Conservation (phyloP, 306 rosid species). For the Pyrus bretschneideri region DNA sequence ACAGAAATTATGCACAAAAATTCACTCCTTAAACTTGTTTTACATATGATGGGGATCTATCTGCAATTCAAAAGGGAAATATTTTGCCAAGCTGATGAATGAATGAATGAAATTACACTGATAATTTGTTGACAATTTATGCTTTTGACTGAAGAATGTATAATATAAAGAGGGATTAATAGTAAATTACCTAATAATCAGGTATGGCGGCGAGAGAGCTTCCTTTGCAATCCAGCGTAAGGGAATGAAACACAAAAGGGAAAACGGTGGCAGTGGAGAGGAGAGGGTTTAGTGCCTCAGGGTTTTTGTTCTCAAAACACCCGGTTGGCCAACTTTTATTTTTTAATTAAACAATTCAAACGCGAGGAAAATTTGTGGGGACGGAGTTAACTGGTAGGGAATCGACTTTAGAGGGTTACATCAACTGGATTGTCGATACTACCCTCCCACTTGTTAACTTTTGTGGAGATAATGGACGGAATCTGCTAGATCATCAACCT, state of each 20-base stretch:
- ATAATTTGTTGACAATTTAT: neutral
- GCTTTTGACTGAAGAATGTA: neutral
- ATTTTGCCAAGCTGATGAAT: neutral
- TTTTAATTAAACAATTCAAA: no score
- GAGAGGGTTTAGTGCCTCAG: neutral
- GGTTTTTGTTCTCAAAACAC: neutral
- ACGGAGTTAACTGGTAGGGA: no score
- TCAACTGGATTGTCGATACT: no score
- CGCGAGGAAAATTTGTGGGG: no score
- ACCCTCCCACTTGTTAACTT: no score
- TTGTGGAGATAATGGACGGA: no score
- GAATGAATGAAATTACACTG: neutral
- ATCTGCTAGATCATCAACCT: no score
- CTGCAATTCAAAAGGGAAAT: neutral
- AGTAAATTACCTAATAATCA: neutral
- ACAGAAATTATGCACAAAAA: neutral
- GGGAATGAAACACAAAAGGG: neutral
- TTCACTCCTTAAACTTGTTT: neutral
- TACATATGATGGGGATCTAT: neutral
- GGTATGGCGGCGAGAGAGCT: neutral
- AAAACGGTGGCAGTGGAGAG: neutral
- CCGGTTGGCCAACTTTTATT: no score
- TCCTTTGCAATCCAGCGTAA: neutral
- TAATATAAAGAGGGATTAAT: neutral
- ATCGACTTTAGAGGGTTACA: no score